These are phyloP conservation scores for Verticillium nonalfalfae DNA, from an alignment of 2,329 filamentous ascomycete genomes.

Conservation along the genomic window DNA sequence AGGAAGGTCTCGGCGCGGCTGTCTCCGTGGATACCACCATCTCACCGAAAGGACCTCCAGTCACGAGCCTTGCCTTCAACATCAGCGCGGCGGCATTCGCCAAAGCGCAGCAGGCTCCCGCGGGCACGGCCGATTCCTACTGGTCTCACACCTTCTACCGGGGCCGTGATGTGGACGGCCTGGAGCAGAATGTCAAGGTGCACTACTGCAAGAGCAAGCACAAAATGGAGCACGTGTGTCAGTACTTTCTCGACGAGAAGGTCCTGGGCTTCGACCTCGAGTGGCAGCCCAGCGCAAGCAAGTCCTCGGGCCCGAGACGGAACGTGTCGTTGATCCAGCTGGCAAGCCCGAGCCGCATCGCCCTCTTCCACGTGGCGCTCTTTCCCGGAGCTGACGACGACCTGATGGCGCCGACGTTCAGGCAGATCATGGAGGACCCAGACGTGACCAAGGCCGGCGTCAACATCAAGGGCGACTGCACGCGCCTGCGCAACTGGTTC, in stretches of 20 bases:
- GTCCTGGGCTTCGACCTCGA: slow-evolving; percentile 88
- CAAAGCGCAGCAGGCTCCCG: slow-evolving; percentile 38
- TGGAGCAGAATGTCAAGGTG: slow-evolving; percentile 51
- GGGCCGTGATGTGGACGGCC: slow-evolving; percentile 32
- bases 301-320: slow-evolving; percentile 44
- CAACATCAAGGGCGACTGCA: slow-evolving; percentile 63
- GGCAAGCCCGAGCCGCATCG: slow-evolving; percentile 69
- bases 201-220: slow-evolving; percentile 70
- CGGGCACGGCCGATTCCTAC: slow-evolving; percentile 43
- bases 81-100: slow-evolving; percentile 39
- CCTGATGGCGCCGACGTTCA: slow-evolving; percentile 65
- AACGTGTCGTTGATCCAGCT: slow-evolving; percentile 81
- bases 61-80: slow-evolving; percentile 34
- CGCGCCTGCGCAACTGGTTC: slow-evolving; percentile 61
- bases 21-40: neutral
- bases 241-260: slow-evolving; percentile 61
- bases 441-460: slow-evolving; percentile 72
- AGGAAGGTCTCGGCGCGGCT: neutral
- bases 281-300: slow-evolving; percentile 57
- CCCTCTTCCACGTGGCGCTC: slow-evolving; percentile 72
- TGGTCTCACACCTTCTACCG: slow-evolving; percentile 68
- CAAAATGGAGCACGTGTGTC: slow-evolving; percentile 59
- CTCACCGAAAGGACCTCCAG: neutral
- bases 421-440: slow-evolving; percentile 64
- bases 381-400: slow-evolving; percentile 43